Conservation (phyloP, 345 rosid species). For the Gossypium ekmanianum region DNA sequence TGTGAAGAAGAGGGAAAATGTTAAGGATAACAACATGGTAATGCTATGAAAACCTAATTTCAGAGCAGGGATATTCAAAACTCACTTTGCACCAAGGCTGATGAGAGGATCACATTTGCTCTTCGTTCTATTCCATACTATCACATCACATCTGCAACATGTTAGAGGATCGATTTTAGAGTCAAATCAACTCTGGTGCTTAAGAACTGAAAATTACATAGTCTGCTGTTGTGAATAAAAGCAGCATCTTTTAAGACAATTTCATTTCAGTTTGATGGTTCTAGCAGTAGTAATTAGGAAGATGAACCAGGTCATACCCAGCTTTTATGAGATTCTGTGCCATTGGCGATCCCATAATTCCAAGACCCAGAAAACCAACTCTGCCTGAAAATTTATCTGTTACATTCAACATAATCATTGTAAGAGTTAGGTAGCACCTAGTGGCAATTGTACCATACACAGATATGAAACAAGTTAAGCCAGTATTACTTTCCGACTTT, state of each 20-base stretch:
- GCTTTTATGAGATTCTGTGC: constrained; percentile 88
- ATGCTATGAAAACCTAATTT: neutral
- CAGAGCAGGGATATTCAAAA: constrained; percentile 3
- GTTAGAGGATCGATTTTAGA: neutral
- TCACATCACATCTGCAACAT: constrained; percentile 67
- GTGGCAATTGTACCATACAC: neutral
- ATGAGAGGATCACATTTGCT: constrained; percentile 89
- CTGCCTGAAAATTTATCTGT: constrained; percentile 36
- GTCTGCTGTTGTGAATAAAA: neutral
- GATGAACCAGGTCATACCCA: constrained; percentile 47
- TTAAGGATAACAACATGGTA: neutral
- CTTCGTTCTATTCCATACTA: constrained; percentile 89
- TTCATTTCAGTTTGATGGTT: constrained; percentile 3
- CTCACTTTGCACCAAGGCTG: constrained; percentile 86
- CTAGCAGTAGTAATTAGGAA: neutral
- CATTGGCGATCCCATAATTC: constrained; percentile 97
- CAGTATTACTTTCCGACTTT: neutral
- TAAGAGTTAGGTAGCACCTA: neutral
- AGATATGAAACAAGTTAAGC: neutral
- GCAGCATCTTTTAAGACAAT: neutral
- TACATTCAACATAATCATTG: constrained; percentile 19
- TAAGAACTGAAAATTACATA: neutral
- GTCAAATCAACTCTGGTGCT: neutral
- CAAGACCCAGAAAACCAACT: constrained; percentile 87
- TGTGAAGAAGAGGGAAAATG: neutral